Evolutionary conservation across 2,329 filamentous ascomycete species (phyloP).

Genomic region (Pseudopithomyces maydicus): DNA sequence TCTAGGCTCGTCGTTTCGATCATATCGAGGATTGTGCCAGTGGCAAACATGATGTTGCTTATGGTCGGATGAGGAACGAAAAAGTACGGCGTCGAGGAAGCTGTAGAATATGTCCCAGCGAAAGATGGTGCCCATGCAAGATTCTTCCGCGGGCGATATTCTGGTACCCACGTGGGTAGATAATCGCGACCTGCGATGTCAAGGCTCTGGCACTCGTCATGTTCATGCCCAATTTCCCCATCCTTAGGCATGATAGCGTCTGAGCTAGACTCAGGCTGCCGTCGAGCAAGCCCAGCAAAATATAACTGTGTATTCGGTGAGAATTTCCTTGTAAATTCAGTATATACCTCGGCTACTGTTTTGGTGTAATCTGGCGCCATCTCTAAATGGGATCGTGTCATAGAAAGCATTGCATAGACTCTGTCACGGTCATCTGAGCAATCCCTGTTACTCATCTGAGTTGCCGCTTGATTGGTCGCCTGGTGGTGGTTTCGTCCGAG

Average conservation of each 20-base stretch:
- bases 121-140: background rate
- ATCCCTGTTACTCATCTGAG: conserved; percentile 3
- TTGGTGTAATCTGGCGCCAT: conserved; percentile 5
- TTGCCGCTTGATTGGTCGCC: background rate
- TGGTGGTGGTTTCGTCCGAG: background rate
- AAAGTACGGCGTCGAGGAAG: background rate
- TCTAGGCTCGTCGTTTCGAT: background rate
- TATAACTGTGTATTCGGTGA: conserved; percentile 4
- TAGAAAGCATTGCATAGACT: conserved; percentile 10
- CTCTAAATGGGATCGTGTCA: background rate
- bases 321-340: conserved; percentile 6
- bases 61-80: background rate
- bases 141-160: conserved; percentile 3
- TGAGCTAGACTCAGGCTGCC: background rate
- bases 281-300: background rate
- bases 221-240: background rate
- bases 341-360: conserved; percentile 5
- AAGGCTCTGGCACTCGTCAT: background rate
- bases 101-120: background rate
- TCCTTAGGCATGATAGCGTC: background rate
- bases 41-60: background rate
- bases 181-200: conserved; percentile 6
- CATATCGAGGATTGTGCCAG: background rate
- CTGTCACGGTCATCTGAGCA: conserved; percentile 9
- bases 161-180: conserved; percentile 9